Evolutionary conservation across 164 flowering plant species (phyloP), one percentile per base, ranked within the genome.

Genomic region (Vitis riparia): DNA sequence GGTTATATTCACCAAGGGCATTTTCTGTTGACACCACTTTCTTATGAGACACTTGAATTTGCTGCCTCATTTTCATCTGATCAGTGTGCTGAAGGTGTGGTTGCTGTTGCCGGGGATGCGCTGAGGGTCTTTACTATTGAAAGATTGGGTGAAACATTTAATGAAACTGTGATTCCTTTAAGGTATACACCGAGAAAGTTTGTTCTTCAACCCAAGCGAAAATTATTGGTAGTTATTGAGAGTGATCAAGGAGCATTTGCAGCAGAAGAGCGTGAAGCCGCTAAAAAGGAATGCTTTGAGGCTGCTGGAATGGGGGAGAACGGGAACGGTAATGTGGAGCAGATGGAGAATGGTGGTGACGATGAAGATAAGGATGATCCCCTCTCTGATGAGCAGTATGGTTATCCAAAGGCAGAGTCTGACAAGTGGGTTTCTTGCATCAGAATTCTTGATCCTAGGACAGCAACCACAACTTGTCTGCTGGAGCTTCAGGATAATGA

Each of bases 21-120:
- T 77, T 93, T 96, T 68, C 84, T 90, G 65, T 74, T 96, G 65
- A 96, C 99, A 5, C 99, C 98, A 23, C 91, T 96, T 27, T 93
- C 98, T 2, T 96, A 94, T 73, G 98, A 92, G 79, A 87, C 94
- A 27, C 95, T 96, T 61, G 99, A 96, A 77, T 96, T 81, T 79
- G 98, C 99, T 29, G 98, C 98, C 6, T 93, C 99, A 0, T 96
- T 96, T 79, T 86, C 98, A 65, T 93, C 99, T 59, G 99, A 96
- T 79, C 99, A 96, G 80, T 96, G 99, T 86, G 89, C 92, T 5
- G 98, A 96, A 83, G 99, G 99, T 86, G 98, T 96, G 8, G 99
- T 96, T 59, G 80, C 99, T 82, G 99, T 93, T 68, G 98, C 99
- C 61, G 99, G 97, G 56, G 89, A 88, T 80, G 97, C 97, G 9